These are phyloP conservation scores for Myotisia sp. DNA, from an alignment of 2,329 filamentous ascomycete genomes.

Conservation along the genomic window DNA sequence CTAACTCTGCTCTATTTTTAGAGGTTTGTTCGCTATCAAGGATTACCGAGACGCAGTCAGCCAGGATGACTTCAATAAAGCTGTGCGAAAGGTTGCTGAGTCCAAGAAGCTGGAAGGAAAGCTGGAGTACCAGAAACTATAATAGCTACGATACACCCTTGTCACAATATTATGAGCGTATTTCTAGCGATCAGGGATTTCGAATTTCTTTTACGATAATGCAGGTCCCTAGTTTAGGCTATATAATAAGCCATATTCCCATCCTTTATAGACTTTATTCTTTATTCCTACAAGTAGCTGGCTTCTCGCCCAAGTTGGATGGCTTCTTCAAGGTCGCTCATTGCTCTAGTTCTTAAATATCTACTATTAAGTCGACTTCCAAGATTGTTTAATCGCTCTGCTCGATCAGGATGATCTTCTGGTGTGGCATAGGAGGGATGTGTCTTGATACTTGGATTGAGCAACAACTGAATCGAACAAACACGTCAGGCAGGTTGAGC, in stretches of 20 bases:
- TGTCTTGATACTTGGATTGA: background rate
- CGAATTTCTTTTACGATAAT: no score
- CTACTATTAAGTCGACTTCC: background rate
- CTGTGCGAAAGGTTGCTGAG: slow-evolving; percentile 91
- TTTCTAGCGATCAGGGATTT: no score
- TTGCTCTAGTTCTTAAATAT: background rate
- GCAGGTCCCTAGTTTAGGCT: no score
- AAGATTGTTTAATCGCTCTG: background rate
- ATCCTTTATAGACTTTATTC: no score
- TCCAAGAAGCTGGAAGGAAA: slow-evolving; percentile 98
- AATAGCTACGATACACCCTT: slow-evolving; percentile 19
- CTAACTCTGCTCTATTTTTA: slow-evolving; percentile 24
- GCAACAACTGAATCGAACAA: no score
- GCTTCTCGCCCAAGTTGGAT: background rate
- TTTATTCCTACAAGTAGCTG: no score
- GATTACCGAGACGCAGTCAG: slow-evolving; percentile 92
- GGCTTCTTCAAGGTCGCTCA: background rate
- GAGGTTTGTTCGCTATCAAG: slow-evolving; percentile 94
- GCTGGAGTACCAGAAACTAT: slow-evolving; percentile 93
- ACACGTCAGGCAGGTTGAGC: no score
- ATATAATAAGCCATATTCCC: no score
- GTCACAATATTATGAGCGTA: no score
- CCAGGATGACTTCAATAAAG: slow-evolving; percentile 99
- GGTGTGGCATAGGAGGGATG: background rate
- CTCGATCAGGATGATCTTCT: background rate